Percentiles rank a stretch among this genome's conserved stretches.
phyloP scores from a whole-genome alignment of 2,329 filamentous ascomycete species.

The Sporothrix brasiliensis region DNA sequence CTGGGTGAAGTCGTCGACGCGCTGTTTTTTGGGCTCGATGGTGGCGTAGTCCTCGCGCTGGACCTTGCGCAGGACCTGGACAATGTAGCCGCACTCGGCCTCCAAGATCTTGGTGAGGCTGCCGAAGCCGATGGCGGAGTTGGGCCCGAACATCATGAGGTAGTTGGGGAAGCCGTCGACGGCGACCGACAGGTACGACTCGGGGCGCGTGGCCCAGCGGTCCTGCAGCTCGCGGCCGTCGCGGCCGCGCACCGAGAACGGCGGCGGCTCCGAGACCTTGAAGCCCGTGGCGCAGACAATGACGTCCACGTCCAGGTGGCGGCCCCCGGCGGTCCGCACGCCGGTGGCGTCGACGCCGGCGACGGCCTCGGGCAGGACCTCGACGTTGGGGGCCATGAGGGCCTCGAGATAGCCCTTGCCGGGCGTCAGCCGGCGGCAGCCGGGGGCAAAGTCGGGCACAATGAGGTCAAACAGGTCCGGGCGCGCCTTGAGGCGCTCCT shows the following conservation, averaged over 20 bases:
- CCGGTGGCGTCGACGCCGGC: slow-evolving; percentile 44
- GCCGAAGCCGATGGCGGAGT: slow-evolving; percentile 52
- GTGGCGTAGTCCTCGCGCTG: slow-evolving; percentile 51
- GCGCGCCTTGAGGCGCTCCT: slow-evolving; percentile 46
- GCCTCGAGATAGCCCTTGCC: slow-evolving; percentile 53
- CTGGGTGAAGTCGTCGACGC: slow-evolving; percentile 52
- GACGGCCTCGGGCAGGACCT: slow-evolving; percentile 46
- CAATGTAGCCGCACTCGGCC: slow-evolving; percentile 53
- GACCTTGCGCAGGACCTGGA: slow-evolving; percentile 52
- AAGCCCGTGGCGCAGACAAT: slow-evolving; percentile 55
- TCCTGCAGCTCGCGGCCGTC: slow-evolving; percentile 44
- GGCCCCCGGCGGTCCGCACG: slow-evolving; percentile 40
- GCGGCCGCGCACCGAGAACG: slow-evolving; percentile 49
- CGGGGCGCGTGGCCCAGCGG: slow-evolving; percentile 47
- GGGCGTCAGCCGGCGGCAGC: slow-evolving; percentile 52
- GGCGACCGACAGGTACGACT: slow-evolving; percentile 51
- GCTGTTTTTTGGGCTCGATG: slow-evolving; percentile 49
- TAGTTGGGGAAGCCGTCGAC: slow-evolving; percentile 55
- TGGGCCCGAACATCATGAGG: slow-evolving; percentile 54
- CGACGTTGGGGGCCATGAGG: slow-evolving; percentile 48
- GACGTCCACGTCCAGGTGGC: slow-evolving; percentile 46
- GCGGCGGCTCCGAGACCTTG: slow-evolving; percentile 47
- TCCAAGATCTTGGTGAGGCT: slow-evolving; percentile 53
- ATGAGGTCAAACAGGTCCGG: slow-evolving; percentile 50
- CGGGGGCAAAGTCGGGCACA: slow-evolving; percentile 49